Evolutionary conservation across 2,329 filamentous ascomycete species (phyloP).

Genomic region (Neofusicoccum umdonicola): DNA sequence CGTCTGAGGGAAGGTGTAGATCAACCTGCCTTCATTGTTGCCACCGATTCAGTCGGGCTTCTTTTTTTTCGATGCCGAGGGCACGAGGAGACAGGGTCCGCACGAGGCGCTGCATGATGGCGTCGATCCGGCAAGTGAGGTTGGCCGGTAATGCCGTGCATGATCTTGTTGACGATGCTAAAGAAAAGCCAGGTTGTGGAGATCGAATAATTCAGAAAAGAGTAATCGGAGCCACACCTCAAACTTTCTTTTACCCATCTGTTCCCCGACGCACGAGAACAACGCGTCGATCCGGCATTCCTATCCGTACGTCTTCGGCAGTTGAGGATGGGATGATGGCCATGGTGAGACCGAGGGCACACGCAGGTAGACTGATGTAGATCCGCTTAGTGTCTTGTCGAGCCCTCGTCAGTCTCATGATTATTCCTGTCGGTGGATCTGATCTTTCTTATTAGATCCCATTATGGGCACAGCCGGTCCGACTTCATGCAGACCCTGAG

Average conservation of each 20-base stretch:
- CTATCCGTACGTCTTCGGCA: not conserved
- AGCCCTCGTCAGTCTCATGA: too few species aligned
- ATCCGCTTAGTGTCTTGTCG: not conserved
- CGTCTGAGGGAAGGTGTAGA: not conserved
- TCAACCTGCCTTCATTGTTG: not conserved
- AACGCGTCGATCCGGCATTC: not conserved
- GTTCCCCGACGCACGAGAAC: not conserved
- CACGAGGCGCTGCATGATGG: not conserved
- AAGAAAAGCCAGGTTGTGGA: not conserved
- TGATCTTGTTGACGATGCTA: not conserved
- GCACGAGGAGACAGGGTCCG: not conserved
- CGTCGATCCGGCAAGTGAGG: not conserved
- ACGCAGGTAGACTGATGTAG: not conserved
- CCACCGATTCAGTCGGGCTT: not conserved
- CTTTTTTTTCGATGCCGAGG: not conserved
- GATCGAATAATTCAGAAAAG: not conserved
- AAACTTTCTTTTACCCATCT: not conserved
- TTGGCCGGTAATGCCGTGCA: not conserved
- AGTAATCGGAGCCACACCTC: not conserved
- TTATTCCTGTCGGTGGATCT: not conserved
- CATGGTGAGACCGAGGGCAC: not conserved
- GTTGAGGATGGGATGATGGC: not conserved
- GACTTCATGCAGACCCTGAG: constrained; percentile 1
- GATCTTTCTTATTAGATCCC: not conserved
- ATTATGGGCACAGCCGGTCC: not conserved